These are phyloP conservation scores for Ophiostoma populinum DNA, from an alignment of 2,329 filamentous ascomycete genomes.

Conservation along the genomic window DNA sequence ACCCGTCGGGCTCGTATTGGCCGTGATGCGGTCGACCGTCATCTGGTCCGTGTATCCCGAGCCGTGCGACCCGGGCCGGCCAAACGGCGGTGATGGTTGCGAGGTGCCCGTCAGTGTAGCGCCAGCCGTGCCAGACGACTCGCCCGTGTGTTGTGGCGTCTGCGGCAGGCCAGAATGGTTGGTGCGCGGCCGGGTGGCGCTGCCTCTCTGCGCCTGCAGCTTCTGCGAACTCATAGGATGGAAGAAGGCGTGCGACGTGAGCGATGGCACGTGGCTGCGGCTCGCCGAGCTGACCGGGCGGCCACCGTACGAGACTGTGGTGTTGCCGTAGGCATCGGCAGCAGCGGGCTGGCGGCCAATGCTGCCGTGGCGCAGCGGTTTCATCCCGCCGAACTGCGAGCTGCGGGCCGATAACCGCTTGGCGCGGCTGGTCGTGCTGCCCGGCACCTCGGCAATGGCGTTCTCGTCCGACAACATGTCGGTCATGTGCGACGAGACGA, in stretches of 20 bases:
- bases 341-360: constrained; percentile 27
- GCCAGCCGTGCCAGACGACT: not conserved
- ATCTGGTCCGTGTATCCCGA: constrained; percentile 68
- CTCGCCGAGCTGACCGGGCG: constrained; percentile 52
- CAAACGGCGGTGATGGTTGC: constrained; percentile 25
- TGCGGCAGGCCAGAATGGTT: constrained; percentile 11
- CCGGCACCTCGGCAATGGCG: constrained; percentile 15
- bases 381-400: constrained; percentile 19
- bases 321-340: constrained; percentile 18
- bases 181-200: constrained; percentile 21
- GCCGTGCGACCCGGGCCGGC: constrained; percentile 53
- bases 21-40: constrained; percentile 50
- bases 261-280: constrained; percentile 73
- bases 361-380: constrained; percentile 35
- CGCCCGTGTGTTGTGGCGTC: constrained; percentile 2
- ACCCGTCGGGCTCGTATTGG: constrained; percentile 55
- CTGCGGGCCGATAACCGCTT: constrained; percentile 21
- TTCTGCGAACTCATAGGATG: constrained; percentile 93
- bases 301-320: constrained; percentile 19
- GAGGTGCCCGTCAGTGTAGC: constrained; percentile 13
- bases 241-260: constrained; percentile 85
- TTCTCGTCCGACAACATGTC: constrained; percentile 43
- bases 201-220: constrained; percentile 73
- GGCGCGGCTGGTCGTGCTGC: constrained; percentile 21
- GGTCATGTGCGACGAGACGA: constrained; percentile 58